These are phyloP conservation scores for Aurantiochytrium sp. DNA, from an alignment of 108 stramenopile species.

Conservation along the genomic window DNA sequence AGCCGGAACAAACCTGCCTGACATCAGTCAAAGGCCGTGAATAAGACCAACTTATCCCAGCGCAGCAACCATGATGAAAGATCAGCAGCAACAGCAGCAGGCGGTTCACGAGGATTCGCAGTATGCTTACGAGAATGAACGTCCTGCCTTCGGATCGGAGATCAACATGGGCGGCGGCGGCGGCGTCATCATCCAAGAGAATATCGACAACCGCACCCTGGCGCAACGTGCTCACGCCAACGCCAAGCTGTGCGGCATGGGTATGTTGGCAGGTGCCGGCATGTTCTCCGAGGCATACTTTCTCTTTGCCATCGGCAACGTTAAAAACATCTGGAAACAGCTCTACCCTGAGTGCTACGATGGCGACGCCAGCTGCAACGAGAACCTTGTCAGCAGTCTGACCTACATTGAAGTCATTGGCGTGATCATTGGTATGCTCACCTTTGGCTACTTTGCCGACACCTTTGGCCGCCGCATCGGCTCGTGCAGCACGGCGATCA, in stretches of 20 bases:
- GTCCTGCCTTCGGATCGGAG: not conserved
- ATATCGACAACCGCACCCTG: not conserved
- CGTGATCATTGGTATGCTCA: not conserved
- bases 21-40: too few species aligned
- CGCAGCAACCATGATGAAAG: too few species aligned
- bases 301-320: constrained; percentile 16
- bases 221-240: not conserved
- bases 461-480: not conserved
- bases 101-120: too few species aligned
- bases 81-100: too few species aligned
- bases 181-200: not conserved
- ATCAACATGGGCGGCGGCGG: constrained; percentile 10
- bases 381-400: not conserved
- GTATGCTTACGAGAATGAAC: not conserved
- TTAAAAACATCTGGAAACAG: not conserved
- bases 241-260: not conserved
- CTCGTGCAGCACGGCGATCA: not conserved
- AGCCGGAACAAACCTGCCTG: too few species aligned
- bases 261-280: not conserved
- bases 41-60: too few species aligned
- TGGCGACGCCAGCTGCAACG: not conserved
- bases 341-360: not conserved
- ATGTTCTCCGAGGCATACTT: constrained; percentile 9
- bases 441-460: constrained; percentile 5
- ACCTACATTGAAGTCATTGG: constrained; percentile 12